Evolutionary conservation across 192 early-diverging fungal species (phyloP), one percentile per base, ranked within the genome.

Genomic region (Pilobolus umbonatus): DNA sequence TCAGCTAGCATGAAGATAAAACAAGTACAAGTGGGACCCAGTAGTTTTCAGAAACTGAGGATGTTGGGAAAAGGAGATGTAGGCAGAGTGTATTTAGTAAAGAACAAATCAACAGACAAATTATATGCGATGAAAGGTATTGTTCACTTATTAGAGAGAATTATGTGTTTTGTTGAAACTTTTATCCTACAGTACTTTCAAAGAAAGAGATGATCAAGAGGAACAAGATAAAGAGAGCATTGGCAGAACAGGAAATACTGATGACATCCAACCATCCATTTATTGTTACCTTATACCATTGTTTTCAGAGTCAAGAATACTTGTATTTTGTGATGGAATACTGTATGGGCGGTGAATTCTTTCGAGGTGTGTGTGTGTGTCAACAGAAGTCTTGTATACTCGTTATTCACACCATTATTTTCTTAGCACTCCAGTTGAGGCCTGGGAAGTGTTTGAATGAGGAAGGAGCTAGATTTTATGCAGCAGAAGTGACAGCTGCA

Each of bases 181-280:
- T 29, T 19, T 61, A 44, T 30, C 11, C 10, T 9, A 22, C 22
- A 83, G 81, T 83, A 26, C 51, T 79, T 52, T 89, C 88, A 24
- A 99, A 99, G 77, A 75, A 81, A 48, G 97, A 97, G 71, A 99
- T 99, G 95, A 87, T 99, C 55, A 94, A 92, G 59, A 85, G 95
- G 35, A 95, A 98, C 76, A 99, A 99, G 77, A 90, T 99, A 68
- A 96, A 97, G 65, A 84, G 96, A 24, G 95, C 96, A 26, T 77
- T 99, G 45, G 93, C 96, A 5, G 96, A 98, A 70, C 96, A 99
- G 43, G 81, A 83, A 65, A 83, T 83, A 48, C 55, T 83, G 11
- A 72, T 89, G 17, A 88, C 86, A 7, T 84, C 87, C 49, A 94
- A 93, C 72, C 92, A 94, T 62, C 92, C 92, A 2, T 94, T 94